These are phyloP conservation scores for Lepiota venenata DNA, from an alignment of 768 basidiomycete genomes.

Conservation along the genomic window DNA sequence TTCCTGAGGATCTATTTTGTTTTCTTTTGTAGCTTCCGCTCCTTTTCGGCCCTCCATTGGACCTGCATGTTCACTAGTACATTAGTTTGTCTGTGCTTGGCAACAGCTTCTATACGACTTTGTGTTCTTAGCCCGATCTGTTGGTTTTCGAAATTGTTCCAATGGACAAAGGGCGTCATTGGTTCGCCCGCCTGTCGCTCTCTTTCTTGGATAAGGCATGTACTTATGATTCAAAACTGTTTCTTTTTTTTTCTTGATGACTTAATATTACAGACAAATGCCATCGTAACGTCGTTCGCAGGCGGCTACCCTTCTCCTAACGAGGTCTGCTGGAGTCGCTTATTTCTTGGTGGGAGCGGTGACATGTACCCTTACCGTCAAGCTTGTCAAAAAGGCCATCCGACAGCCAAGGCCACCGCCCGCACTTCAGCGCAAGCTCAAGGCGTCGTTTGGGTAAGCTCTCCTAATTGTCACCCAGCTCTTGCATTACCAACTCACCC, in stretches of 20 bases:
- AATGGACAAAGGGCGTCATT: neutral
- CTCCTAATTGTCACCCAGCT: neutral
- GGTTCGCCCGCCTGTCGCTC: slow-evolving; percentile 8
- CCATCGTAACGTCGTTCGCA: slow-evolving; percentile 50
- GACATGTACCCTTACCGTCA: slow-evolving; percentile 54
- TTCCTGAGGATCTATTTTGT: neutral
- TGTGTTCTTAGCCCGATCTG: no score
- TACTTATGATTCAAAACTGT: neutral
- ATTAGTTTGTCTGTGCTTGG: no score
- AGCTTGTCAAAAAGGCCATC: slow-evolving; percentile 55
- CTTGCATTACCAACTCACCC: neutral
- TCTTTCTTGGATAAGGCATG: slow-evolving; percentile 38
- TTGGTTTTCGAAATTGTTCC: no score
- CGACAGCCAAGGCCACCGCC: slow-evolving; percentile 60
- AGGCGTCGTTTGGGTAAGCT: slow-evolving; percentile 65
- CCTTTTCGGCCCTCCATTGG: no score
- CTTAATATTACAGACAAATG: slow-evolving; percentile 44
- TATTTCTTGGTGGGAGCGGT: slow-evolving; percentile 61
- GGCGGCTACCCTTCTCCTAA: slow-evolving; percentile 50
- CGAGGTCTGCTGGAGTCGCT: slow-evolving; percentile 56
- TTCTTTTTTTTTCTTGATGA: neutral
- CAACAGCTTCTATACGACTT: no score
- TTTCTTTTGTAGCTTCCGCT: no score
- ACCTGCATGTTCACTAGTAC: no score
- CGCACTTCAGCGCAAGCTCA: slow-evolving; percentile 33